Evolutionary conservation across 164 flowering plant genomes (phyloP), one percentile per base, ranked within the genome.

Genomic region (Platanus orientalis): DNA sequence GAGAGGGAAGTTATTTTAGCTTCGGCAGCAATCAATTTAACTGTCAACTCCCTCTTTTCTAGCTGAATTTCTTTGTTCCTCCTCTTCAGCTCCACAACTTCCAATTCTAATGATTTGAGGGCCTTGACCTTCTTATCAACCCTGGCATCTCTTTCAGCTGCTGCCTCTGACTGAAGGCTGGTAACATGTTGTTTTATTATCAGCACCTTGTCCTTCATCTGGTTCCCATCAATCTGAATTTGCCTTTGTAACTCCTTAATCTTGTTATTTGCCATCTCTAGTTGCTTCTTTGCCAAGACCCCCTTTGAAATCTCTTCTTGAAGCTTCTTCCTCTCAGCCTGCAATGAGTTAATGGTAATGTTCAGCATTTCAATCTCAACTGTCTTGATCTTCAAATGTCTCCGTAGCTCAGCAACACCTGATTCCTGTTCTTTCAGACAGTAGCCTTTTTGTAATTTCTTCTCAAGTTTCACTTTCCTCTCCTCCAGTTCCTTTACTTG

Each of bases 351-450:
- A 24, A 87, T 83, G 17, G 85, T 83, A 34, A 82, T 77, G 26
- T 85, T 81, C 57, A 85, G 68, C 90, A 82, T 83, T 70, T 85
- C 84, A 30, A 83, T 82, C 65, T 87, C 93, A 23, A 78, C 84
- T 4, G 84, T 76, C 82, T 83, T 84, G 56, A 83, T 87, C 72
- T 83, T 85, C 34, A 87, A 80, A 74, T 87, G 88, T 72, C 75
- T 77, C 61, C 85, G 88, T 42, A 87, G 60, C 57, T 83, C 93
- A 6, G 56, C 32, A 30, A 85, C 54, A 52, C 77, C 82, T 7
- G 85, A 80, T 63, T 87, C 90, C 63, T 84, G 93, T 71, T 85
- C 93, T 71, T 79, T 83, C 75, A 87, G 28, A 2, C 88, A 87
- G 65, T 83, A 87, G 65, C 79, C 83, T 64, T 84, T 88, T 0